Evolutionary conservation across 345 rosid genomes (phyloP), one percentile per base, ranked within the genome.

Genomic region (Populus euphratica): DNA sequence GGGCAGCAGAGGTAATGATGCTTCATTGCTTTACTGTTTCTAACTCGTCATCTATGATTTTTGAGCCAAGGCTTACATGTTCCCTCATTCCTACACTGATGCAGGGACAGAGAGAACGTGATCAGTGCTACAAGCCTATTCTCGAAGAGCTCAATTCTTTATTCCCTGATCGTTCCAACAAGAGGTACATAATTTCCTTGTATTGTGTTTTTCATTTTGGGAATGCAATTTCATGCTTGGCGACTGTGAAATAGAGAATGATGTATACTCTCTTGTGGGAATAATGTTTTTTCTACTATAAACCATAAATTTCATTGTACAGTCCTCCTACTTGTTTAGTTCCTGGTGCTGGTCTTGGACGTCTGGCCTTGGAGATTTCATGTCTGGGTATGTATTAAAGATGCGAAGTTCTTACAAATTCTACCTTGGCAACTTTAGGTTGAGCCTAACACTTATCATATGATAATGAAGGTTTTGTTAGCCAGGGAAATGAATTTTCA

Each of bases 311-410:
- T 71, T 71, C 75, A 44, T 85, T 78, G 54, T 68, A 76, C 87
- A 90, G 89, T 70, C 93, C 98, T 85, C 97, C 97, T 83, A 82
- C 95, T 39, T 93, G 99, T 88, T 86, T 96, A 81, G 97, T 96
- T 76, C 99, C 99, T 77, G 98, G 99, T 77, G 99, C 99, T 82
- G 99, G 99, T 79, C 99, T 96, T 70, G 98, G 98, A 77, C 88
- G 98, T 54, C 87, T 96, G 72, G 99, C 98, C 76, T 90, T 96
- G 83, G 99, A 96, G 85, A 93, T 96, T 83, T 96, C 99, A 69
- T 84, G 94, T 80, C 88, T 88, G 76, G 99, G 97, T 93, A 88
- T 74, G 91, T 44, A 41, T 68, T 73, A 66, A 56, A 56, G 64
- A 52, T 83, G 65, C 44, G 44, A 65, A 35, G 39, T 49, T 70